Base-by-base conservation (phyloP, 148 eudicot species). In the Amaranthus palmeri region DNA sequence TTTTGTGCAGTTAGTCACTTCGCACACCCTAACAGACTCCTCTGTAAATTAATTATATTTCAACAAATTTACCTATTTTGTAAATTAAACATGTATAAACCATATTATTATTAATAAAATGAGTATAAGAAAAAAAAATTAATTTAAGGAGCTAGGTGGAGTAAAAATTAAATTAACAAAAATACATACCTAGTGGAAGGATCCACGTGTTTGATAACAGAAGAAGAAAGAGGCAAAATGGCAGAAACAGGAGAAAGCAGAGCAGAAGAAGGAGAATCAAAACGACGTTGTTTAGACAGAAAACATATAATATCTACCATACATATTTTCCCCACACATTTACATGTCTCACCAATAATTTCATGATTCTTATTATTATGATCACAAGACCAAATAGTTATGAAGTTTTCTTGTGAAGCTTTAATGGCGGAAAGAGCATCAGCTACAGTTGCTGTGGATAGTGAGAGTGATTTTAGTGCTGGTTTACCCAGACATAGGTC, bases 401-500 rank as follows among this genome's bases (percentile, higher is more conserved):
- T 69, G 81, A 17, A 87, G 68, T 54, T 75, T 14, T 89, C 90
- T 9, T 69, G 77, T 67, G 88, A 81, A 70, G 85, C 44, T 13
- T 86, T 89, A 47, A 93, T 83, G 44, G 86, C 90, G 10, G 81
- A 65, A 7, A 93, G 79, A 68, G 96, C 93, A 66, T 85, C 86
- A 62, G 62, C 70, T 48, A 93, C 74, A 15, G 98, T 81, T 65
- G 90, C 74, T 57, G 88, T 54, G 66, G 70, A 77, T 66, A 86
- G 80, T 18, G 86, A 77, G 6, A 78, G 77, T 78, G 81, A 73
- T 54, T 79, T 86, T 56, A 93, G 78, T 41, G 97, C 79, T 54
- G 98, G 98, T 83, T 93, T 93, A 46, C 98, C 98, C 62, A 93
- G 74, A 72, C 98, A 93, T 51, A 93, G 87, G 74, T 93, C 98